Base-by-base conservation (phyloP, 495 filamentous ascomycete genomes). In the Coniosporium apollinis region DNA sequence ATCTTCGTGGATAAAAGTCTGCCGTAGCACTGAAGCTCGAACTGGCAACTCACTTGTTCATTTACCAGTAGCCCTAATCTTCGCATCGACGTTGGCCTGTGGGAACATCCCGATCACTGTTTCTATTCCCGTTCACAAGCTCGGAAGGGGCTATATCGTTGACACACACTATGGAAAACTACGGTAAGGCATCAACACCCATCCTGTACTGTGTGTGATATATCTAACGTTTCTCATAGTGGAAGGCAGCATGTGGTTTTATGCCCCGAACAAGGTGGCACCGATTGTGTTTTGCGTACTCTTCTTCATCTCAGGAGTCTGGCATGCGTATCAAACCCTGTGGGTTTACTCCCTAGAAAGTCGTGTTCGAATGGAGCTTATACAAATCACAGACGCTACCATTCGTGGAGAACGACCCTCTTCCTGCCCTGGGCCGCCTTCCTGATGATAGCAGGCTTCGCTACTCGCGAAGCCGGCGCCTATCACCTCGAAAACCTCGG, bases 241-340 rank as follows among this genome's bases (percentile, higher is more conserved):
- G 5, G 33, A 36, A 22, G 43, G 46, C 13, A 79, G 71, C 45
- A 48, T 72, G 26, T 83, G 69, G 66, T 73, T 70, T 50, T 83
- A 82, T 56, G 76, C 73, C 13, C 79, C 79, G 0, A 82, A 79
- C 47, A 77, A 81, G 53, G 76, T 63, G 3, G 76, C 76, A 1
- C 69, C 78, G 0, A 64, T 82, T 20, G 68, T 73, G 35, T 82
- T 79, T 44, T 66, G 72, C 6, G 53, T 76, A 15, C 64, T 79
- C 4, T 85, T 79, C 49, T 51, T 63, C 1, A 41, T 65, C 1
- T 79, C 74, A 3, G 74, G 71, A 0, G 22, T 52, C 6, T 50
- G 62, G 8, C 78, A 83, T 46, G 44, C 58, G 15, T 81, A 66
- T 45, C 76, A 82, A 52, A 72, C 66, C 61, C 42, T 65, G 76